Evolutionary conservation across 2,329 filamentous ascomycete species (phyloP).

Genomic region (Emericellopsis cladophorae): DNA sequence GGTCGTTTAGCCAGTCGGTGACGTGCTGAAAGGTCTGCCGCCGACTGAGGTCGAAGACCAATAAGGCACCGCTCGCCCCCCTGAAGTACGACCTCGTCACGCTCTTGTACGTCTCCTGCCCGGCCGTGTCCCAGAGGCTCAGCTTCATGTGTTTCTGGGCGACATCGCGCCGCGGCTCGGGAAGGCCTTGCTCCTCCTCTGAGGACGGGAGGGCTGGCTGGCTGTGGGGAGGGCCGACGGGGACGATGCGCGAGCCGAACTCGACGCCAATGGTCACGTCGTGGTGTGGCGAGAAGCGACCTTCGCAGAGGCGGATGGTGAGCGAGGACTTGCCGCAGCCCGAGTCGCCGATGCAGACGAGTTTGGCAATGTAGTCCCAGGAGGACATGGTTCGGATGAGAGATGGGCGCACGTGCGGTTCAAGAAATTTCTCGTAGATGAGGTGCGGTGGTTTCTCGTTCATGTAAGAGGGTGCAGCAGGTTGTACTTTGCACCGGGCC

Average conservation of each 20-base stretch:
- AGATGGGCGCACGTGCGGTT: not conserved
- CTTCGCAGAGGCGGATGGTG: slow-evolving; percentile 91
- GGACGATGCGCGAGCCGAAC: slow-evolving; percentile 85
- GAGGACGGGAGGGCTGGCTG: slow-evolving; percentile 24
- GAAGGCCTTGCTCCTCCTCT: slow-evolving; percentile 27
- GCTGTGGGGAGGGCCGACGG: slow-evolving; percentile 69
- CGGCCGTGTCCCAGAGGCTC: slow-evolving; percentile 89
- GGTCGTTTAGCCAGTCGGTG: slow-evolving; percentile 86
- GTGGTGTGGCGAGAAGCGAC: slow-evolving; percentile 85
- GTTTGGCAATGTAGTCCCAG: slow-evolving; percentile 98
- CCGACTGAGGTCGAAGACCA: slow-evolving; percentile 91
- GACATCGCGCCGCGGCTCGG: slow-evolving; percentile 34
- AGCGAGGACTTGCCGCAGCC: slow-evolving; percentile 92
- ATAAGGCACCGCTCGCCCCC: slow-evolving; percentile 56
- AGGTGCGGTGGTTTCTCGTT: slow-evolving; percentile 1
- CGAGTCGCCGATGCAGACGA: slow-evolving; percentile 93
- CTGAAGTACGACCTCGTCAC: slow-evolving; percentile 92
- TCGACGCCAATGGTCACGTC: slow-evolving; percentile 97
- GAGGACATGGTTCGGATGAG: slow-evolving; percentile 32
- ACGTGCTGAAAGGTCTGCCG: slow-evolving; percentile 77
- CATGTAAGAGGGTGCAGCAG: not conserved
- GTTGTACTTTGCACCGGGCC: not conserved
- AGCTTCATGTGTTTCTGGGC: slow-evolving; percentile 78
- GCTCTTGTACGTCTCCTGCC: slow-evolving; percentile 94
- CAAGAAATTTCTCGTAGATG: not conserved